phyloP scores from a whole-genome alignment of 495 filamentous ascomycete genomes.

The Aspergillus sclerotioniger region DNA sequence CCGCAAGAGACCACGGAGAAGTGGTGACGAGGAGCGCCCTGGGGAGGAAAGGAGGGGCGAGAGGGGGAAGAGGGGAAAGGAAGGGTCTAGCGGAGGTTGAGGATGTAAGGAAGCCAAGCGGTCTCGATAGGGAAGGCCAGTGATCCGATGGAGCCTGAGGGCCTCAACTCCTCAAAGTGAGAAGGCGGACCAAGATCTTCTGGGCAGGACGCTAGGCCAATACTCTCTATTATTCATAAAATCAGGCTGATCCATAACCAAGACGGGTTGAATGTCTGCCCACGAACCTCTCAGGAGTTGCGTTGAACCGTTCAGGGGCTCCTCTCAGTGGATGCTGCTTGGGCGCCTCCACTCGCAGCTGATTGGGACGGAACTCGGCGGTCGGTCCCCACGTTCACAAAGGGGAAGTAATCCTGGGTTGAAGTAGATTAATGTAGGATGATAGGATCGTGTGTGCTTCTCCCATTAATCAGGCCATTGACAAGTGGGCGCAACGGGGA shows the following conservation, averaged over 20 bases:
- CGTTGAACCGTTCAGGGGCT: background rate
- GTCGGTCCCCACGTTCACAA: background rate
- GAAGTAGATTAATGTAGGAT: background rate
- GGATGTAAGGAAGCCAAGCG: background rate
- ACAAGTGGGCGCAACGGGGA: background rate
- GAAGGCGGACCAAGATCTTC: background rate
- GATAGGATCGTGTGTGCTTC: background rate
- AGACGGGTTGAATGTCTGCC: background rate
- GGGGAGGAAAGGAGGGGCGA: constrained; percentile 9
- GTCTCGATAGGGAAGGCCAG: too few species aligned
- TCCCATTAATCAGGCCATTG: background rate
- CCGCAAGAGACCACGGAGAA: constrained; percentile 5
- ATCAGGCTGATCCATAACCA: background rate
- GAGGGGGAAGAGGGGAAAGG: constrained; percentile 13
- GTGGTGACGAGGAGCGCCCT: background rate
- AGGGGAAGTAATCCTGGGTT: background rate
- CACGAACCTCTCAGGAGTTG: constrained; percentile 1
- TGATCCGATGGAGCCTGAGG: too few species aligned
- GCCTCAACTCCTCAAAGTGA: too few species aligned
- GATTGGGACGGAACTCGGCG: background rate
- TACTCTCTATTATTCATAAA: background rate
- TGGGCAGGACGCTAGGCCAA: background rate
- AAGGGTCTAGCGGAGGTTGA: background rate
- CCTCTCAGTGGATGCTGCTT: background rate
- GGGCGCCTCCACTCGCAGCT: background rate